Percentiles rank a stretch among this genome's conserved stretches.
These are phyloP conservation scores for Aspergillus egyptiacus DNA, from an alignment of 495 filamentous ascomycete genomes.

Conservation along the genomic window DNA sequence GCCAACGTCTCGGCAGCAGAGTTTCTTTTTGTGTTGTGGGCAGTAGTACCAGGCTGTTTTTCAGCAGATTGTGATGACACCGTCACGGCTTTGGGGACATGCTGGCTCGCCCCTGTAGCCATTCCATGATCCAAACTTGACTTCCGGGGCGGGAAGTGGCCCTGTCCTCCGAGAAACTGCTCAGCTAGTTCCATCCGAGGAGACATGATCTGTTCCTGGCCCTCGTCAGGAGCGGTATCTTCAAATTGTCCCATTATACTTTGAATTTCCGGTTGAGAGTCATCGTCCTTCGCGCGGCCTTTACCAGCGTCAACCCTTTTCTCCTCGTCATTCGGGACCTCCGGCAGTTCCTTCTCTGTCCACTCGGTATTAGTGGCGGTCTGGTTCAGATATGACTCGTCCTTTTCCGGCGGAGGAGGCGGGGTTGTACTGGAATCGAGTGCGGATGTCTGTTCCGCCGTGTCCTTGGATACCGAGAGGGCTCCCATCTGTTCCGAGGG, in stretches of 20 bases:
- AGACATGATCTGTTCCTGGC: constrained; percentile 73
- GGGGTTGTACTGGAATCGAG: constrained; percentile 23
- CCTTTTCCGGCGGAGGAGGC: constrained; percentile 41
- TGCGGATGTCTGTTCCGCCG: constrained; percentile 14
- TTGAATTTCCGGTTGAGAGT: constrained; percentile 81
- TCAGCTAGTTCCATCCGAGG: constrained; percentile 68
- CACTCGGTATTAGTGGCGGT: constrained; percentile 44
- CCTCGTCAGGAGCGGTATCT: constrained; percentile 58
- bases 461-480: constrained; percentile 31
- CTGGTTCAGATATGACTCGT: constrained; percentile 54
- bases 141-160: constrained; percentile 71
- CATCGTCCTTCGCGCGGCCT: constrained; percentile 55
- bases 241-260: constrained; percentile 88
- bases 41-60: constrained; percentile 15
- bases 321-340: constrained; percentile 47
- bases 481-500: constrained; percentile 30
- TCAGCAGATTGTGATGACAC: constrained; percentile 17
- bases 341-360: constrained; percentile 49
- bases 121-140: constrained; percentile 73
- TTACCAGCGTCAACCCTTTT: constrained; percentile 46
- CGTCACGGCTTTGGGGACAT: constrained; percentile 6
- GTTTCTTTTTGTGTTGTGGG: constrained; percentile 18
- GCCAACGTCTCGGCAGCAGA: constrained; percentile 26
- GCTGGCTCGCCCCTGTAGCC: constrained; percentile 1
- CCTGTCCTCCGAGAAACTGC: constrained; percentile 55